Base-by-base conservation (phyloP, 2,329 filamentous ascomycete species). In the Myriosclerotinia curreyana region DNA sequence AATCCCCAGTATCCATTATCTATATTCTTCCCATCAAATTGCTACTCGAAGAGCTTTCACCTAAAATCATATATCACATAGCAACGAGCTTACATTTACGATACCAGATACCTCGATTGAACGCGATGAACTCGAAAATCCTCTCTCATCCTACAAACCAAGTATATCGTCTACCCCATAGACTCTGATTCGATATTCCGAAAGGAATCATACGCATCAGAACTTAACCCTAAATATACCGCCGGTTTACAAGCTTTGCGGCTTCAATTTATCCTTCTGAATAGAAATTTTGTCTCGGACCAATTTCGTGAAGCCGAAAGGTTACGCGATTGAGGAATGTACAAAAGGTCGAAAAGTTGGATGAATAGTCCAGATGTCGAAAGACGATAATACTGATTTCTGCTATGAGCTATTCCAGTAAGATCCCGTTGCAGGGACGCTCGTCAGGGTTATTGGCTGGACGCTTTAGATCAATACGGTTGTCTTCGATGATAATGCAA, bases 161-260 rank as follows among this genome's bases (percentile, higher is more conserved):
- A 82, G 89, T 90, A 89, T 83, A 79, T 80, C 86, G 86, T 89
- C 87, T 87, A 86, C 88, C 84, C 81, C 76, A 89, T 83, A 92
- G 91, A 92, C 83, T 87, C 87, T 90, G 86, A 83, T 80, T 80
- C 81, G 81, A 80, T 79, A 88, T 87, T 87, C 84, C 83, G 81
- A 75, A 81, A 85, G 82, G 83, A 85, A 86, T 86, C 82, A 85
- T 81, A 81, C 80, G 78, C 80, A 78, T 88, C 87, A 91, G 90
- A 93, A 93, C 90, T 93, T 96, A 96, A 96, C 93, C 93, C 93
- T 96, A 96, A 90, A 83, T 80, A 80, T 78, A 80, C 75, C 77
- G 80, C 86, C 89, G 90, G 91, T 62, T 87, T 6, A 36, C 86
- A 74, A 90, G 89, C 83, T 74, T 92, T 90, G 86, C 86, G 85